Base-by-base conservation (phyloP, 306 rosid species). In the Cucurbita argyrosperma region DNA sequence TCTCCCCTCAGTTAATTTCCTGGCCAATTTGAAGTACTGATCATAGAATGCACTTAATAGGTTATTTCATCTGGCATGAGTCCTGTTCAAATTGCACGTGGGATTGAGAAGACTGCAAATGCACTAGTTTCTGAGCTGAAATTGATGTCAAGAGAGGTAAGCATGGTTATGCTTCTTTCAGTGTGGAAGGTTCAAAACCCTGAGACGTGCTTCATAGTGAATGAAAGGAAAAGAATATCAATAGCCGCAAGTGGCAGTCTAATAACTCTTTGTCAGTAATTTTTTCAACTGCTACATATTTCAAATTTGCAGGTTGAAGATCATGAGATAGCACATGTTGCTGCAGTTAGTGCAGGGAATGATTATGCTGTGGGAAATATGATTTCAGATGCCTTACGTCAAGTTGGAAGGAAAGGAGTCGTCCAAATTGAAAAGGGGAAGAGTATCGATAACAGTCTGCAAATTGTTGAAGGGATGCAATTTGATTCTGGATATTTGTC, bases 381-480 rank as follows among this genome's bases (percentile, higher is more conserved):
- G 96, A 87, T 93, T 66, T 89, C 90, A 40, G 83, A 89, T 72
- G 96, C 98, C 71, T 76, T 93, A 72, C 77, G 82, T 40, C 83
- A 83, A 83, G 98, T 93, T 57, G 96, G 96, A 4, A 87, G 87
- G 81, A 79, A 19, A 70, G 98, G 98, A 73, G 93, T 90, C 50
- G 92, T 93, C 68, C 89, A 87, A 72, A 90, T 93, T 78, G 98
- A 89, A 79, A 86, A 77, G 42, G 97, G 98, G 52, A 90, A 81
- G 72, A 47, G 76, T 67, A 81, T 74, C 5, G 89, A 89, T 72
- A 90, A 84, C 85, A 86, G 79, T 60, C 82, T 93, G 63, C 79
- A 93, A 81, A 76, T 93, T 75, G 97, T 90, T 9, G 98, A 93
- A 83, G 98, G 98, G 76, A 93, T 93, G 98, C 89, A 90, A 75